Percentiles rank a stretch among this genome's conserved stretches.
These are phyloP conservation scores for Cystobasidium sp. DNA, from an alignment of 1,284 basidiomycete species.

Conservation along the genomic window DNA sequence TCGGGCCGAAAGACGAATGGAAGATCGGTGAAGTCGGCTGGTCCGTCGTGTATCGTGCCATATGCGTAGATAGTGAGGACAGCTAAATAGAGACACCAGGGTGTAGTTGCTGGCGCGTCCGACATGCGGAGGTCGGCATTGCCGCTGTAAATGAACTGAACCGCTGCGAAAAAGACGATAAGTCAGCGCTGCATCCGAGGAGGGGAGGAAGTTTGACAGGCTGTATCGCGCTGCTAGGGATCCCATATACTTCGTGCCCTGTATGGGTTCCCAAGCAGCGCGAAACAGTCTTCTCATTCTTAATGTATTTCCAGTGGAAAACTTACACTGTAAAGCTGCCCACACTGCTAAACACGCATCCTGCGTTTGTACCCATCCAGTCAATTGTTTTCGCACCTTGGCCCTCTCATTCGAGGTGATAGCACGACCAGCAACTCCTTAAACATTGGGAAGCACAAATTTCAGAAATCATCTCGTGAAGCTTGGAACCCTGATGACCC, in stretches of 20 bases:
- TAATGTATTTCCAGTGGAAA: neutral
- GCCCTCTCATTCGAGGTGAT: constrained; percentile 3
- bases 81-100: constrained; percentile 9
- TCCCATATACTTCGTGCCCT: no score
- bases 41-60: constrained; percentile 16
- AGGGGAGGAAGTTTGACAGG: no score
- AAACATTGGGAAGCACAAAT: neutral
- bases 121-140: constrained; percentile 15
- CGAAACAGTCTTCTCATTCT: neutral
- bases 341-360: constrained; percentile 1
- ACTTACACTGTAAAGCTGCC: constrained; percentile 9
- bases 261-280: neutral
- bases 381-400: neutral
- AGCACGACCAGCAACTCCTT: constrained; percentile 4
- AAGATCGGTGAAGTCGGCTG: constrained; percentile 6
- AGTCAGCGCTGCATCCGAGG: neutral
- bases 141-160: constrained; percentile 9
- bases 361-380: constrained; percentile 3
- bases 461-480: neutral
- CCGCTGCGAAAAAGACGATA: neutral
- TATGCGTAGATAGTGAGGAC: constrained; percentile 8
- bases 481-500: neutral
- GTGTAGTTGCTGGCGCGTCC: constrained; percentile 21
- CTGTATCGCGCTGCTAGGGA: neutral
- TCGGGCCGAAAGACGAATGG: constrained; percentile 9